These are phyloP conservation scores for Striga hermonthica DNA, from an alignment of 305 asterid genomes.

Conservation along the genomic window DNA sequence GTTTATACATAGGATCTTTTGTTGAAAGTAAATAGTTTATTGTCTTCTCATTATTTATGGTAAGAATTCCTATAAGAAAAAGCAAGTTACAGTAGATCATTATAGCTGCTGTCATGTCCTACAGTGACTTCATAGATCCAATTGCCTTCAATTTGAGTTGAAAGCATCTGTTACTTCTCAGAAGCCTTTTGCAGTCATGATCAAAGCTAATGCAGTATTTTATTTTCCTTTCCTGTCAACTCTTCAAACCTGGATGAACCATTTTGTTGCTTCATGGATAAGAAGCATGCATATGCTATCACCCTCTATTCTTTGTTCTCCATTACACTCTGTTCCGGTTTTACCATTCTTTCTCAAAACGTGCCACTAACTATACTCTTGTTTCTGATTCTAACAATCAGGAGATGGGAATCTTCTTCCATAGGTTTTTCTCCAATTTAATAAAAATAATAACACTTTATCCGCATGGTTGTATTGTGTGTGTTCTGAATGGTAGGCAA, in stretches of 20 bases:
- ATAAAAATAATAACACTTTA: background rate
- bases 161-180: background rate
- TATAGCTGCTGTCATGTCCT: conserved; percentile 21
- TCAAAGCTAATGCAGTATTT: conserved; percentile 7
- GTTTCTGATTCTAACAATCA: conserved; percentile 5
- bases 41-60: conserved; percentile 4
- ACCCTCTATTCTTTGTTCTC: background rate
- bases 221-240: background rate
- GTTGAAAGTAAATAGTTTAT: conserved; percentile 6
- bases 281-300: too few relatives aligned
- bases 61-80: conserved; percentile 8
- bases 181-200: conserved; percentile 6
- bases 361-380: background rate
- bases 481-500: conserved; percentile 49
- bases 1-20: conserved; percentile 10
- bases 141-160: conserved; percentile 16
- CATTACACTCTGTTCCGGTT: background rate
- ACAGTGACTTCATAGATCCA: conserved; percentile 15
- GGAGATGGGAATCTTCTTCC: background rate
- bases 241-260: conserved; percentile 18
- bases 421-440: conserved; percentile 9
- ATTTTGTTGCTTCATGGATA: background rate
- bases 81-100: conserved; percentile 1
- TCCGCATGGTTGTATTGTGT: conserved; percentile 25
- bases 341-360: background rate